These are phyloP conservation scores for Trichoderma polysporum DNA, from an alignment of 2,329 filamentous ascomycete species.

Conservation along the genomic window DNA sequence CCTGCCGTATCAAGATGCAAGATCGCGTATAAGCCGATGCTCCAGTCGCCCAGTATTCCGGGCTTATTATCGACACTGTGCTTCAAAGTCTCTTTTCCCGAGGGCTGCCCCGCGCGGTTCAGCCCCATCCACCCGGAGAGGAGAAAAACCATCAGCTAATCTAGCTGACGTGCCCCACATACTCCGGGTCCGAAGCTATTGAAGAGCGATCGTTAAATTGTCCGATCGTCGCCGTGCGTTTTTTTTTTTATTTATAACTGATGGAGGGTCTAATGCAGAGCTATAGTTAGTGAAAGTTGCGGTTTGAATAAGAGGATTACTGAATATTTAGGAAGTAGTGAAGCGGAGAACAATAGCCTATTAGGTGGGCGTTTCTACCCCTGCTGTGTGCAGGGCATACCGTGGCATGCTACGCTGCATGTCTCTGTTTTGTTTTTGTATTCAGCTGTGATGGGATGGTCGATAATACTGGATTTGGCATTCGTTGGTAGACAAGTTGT, in stretches of 20 bases:
- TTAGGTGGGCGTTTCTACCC: not conserved
- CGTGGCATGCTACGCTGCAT: not conserved
- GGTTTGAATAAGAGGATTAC: not conserved
- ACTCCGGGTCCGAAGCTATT: not conserved
- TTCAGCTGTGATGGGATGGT: not conserved
- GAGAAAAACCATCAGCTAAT: not conserved
- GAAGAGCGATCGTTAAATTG: not conserved
- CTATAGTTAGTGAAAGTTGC: not conserved
- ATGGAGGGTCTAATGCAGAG: not conserved
- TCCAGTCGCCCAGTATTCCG: constrained; percentile 12
- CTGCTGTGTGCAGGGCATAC: not conserved
- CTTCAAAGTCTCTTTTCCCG: constrained; percentile 6
- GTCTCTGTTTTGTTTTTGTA: not conserved
- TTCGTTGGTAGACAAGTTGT: not conserved
- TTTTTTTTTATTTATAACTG: not conserved
- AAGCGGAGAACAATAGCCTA: not conserved
- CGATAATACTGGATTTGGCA: not conserved
- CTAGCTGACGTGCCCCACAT: constrained; percentile 1
- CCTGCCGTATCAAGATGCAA: constrained; percentile 13
- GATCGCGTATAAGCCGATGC: constrained; percentile 5
- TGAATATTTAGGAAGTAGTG: too few species aligned
- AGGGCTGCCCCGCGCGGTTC: not conserved
- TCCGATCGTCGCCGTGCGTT: not conserved
- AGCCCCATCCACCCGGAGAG: not conserved
- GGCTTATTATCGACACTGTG: constrained; percentile 7